Conservation (phyloP, 169 alveolate genomes). For the Babesia ovis region DNA sequence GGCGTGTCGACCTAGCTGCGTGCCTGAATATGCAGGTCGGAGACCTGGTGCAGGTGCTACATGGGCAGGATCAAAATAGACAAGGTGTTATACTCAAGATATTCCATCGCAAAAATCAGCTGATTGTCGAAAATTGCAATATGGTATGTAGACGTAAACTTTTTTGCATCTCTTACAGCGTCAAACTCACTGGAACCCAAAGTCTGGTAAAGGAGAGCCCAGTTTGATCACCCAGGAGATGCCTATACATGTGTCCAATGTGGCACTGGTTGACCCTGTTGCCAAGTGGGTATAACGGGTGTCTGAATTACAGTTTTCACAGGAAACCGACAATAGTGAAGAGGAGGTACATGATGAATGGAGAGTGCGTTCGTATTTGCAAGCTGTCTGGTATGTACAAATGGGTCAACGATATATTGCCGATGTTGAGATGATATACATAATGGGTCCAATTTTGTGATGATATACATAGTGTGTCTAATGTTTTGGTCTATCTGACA, state of each 20-base stretch:
- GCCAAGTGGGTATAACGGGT: conserved; percentile 50
- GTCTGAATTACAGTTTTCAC: background rate
- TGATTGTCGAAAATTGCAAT: conserved; percentile 86
- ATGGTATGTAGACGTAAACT: conserved; percentile 55
- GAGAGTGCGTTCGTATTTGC: conserved; percentile 86
- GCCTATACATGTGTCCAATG: conserved; percentile 90
- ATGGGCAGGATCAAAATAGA: conserved; percentile 83
- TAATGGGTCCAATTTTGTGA: no score
- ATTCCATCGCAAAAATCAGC: conserved; percentile 78
- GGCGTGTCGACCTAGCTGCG: conserved; percentile 75
- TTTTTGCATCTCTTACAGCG: conserved; percentile 38
- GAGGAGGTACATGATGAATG: conserved; percentile 85
- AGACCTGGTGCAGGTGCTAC: conserved; percentile 85
- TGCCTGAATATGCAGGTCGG: conserved; percentile 82
- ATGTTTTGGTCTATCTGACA: no score
- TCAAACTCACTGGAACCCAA: conserved; percentile 83
- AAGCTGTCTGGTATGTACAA: conserved; percentile 83
- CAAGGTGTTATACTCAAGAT: conserved; percentile 85
- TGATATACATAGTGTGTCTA: no score
- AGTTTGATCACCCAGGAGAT: conserved; percentile 81
- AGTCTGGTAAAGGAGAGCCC: conserved; percentile 62
- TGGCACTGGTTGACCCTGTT: conserved; percentile 88
- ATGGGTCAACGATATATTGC: no score
- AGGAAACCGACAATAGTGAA: conserved; percentile 88
- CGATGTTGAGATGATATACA: no score